Percentiles rank a stretch among this genome's conserved stretches.
phyloP scores from a whole-genome alignment of 495 filamentous ascomycete species.

The Opeltia flavorubescens region DNA sequence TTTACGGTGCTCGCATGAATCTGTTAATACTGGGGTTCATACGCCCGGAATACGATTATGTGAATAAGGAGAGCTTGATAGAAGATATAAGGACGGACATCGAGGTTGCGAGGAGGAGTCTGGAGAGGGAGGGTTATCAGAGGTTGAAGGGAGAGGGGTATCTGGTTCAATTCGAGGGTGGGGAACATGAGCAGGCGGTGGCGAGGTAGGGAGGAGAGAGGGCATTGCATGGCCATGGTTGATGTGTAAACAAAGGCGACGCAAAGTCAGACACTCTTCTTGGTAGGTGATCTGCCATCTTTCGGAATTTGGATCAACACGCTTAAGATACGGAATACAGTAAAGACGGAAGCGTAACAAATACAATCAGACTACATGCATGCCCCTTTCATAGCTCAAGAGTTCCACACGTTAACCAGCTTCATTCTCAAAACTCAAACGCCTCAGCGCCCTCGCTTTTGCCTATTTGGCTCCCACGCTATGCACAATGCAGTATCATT shows the following conservation, averaged over 20 bases:
- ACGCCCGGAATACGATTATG: conserved; percentile 79
- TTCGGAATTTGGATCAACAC: no score
- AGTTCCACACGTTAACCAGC: no score
- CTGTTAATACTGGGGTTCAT: conserved; percentile 76
- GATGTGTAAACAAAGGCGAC: no score
- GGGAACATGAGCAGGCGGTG: conserved; percentile 7
- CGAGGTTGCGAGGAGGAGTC: conserved; percentile 61
- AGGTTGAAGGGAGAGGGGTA: conserved; percentile 36
- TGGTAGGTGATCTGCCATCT: no score
- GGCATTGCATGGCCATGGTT: no score
- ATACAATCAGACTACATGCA: no score
- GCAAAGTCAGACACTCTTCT: no score
- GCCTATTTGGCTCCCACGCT: not conserved
- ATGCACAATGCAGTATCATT: not conserved
- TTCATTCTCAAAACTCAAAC: not conserved
- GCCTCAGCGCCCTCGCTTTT: not conserved
- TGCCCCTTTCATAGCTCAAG: no score
- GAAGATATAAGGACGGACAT: conserved; percentile 82
- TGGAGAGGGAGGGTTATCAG: conserved; percentile 54
- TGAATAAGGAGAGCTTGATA: conserved; percentile 64
- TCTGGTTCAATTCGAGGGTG: conserved; percentile 11
- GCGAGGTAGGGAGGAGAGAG: no score
- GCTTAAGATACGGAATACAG: no score
- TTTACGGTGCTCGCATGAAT: conserved; percentile 70
- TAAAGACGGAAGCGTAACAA: no score